These are phyloP conservation scores for Pyricularia grisea DNA, from an alignment of 2,329 filamentous ascomycete genomes.

Conservation along the genomic window DNA sequence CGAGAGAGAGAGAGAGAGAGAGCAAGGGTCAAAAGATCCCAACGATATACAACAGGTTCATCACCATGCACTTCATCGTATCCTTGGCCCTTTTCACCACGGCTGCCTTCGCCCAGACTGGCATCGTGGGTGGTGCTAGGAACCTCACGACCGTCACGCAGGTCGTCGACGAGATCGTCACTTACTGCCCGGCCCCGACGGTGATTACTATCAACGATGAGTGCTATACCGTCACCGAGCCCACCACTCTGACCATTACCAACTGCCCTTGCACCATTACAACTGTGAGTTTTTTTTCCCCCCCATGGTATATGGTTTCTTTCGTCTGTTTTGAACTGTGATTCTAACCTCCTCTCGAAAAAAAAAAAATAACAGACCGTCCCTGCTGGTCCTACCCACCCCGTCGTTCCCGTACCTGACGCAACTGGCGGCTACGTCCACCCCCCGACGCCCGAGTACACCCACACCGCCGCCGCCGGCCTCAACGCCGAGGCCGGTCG, in stretches of 20 bases:
- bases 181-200: conserved; percentile 63
- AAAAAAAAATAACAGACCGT: background rate
- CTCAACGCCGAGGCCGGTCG: conserved; percentile 12
- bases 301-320: background rate
- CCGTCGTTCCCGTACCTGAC: background rate
- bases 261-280: conserved; percentile 41
- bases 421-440: conserved; percentile 10
- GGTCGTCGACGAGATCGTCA: conserved; percentile 55
- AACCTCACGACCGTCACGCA: conserved; percentile 4
- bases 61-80: conserved; percentile 10
- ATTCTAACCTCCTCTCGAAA: background rate
- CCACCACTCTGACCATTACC: conserved; percentile 12
- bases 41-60: conserved; percentile 19
- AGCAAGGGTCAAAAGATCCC: background rate
- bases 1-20: too few relatives aligned
- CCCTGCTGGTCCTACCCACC: conserved; percentile 1
- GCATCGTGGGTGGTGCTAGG: conserved; percentile 4
- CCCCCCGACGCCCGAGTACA: conserved; percentile 9
- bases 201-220: conserved; percentile 51
- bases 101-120: conserved; percentile 9
- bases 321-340: too few relatives aligned
- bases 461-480: conserved; percentile 12
- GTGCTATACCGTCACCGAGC: conserved; percentile 57
- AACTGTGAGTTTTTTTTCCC: conserved; percentile 8
- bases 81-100: conserved; percentile 15